Evolutionary conservation across 495 filamentous ascomycete species (phyloP).

Genomic region (Astrothelium macrocarpum): DNA sequence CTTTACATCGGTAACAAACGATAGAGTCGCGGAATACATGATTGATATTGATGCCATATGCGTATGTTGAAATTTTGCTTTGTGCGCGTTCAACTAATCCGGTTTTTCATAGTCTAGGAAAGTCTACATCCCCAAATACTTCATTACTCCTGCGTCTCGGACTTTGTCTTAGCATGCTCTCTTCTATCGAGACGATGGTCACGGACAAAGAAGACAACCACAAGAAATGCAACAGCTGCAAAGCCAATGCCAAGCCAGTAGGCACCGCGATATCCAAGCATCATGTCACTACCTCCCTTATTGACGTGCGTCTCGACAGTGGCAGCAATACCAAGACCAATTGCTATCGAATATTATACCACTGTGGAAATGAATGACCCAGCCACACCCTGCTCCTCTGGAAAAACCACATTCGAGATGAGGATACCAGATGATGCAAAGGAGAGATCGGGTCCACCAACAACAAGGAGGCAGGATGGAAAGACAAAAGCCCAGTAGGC

Average conservation of each 20-base stretch:
- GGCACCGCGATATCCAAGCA: constrained; percentile 35
- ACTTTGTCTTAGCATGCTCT: neutral
- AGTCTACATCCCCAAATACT: no score
- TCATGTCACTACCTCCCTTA: constrained; percentile 5
- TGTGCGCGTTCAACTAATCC: no score
- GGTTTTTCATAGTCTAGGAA: no score
- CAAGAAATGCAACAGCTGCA: constrained; percentile 18
- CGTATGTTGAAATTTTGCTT: no score
- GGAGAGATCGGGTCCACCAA: constrained; percentile 30
- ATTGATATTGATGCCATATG: no score
- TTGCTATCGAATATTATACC: constrained; percentile 5
- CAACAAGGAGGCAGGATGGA: constrained; percentile 45
- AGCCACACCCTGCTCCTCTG: constrained; percentile 31
- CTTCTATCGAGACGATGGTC: constrained; percentile 18
- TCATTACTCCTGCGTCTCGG: no score
- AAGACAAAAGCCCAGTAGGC: constrained; percentile 55
- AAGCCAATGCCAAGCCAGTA: constrained; percentile 34
- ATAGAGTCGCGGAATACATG: no score
- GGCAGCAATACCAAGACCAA: constrained; percentile 4
- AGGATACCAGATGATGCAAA: constrained; percentile 8
- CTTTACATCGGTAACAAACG: no score
- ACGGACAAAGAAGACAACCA: constrained; percentile 22
- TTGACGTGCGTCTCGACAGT: neutral
- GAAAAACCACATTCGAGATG: constrained; percentile 30
- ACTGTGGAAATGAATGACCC: neutral